These are phyloP conservation scores for Papiliotrema laurentii DNA, from an alignment of 1,284 basidiomycete species.

Conservation along the genomic window DNA sequence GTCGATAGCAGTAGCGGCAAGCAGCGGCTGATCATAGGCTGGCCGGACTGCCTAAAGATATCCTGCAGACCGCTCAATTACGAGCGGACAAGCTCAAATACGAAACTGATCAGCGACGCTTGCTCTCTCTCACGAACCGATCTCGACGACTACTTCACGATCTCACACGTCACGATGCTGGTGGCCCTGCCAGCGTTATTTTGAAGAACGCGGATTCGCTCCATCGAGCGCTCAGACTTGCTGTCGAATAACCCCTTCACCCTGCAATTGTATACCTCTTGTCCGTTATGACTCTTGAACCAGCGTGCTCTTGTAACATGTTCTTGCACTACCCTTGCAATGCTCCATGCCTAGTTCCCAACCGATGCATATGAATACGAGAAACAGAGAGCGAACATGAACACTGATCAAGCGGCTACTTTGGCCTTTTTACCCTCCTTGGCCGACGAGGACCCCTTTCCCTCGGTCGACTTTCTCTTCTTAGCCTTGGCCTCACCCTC, in stretches of 20 bases:
- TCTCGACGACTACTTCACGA: neutral
- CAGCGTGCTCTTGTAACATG: neutral
- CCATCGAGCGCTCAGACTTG: constrained; percentile 4
- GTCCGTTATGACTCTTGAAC: neutral
- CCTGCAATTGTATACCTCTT: neutral
- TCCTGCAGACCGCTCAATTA: constrained; percentile 60
- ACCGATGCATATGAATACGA: neutral
- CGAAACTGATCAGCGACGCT: constrained; percentile 22
- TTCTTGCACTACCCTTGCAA: neutral
- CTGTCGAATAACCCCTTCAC: constrained; percentile 1
- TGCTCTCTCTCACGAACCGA: neutral
- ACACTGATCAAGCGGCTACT: constrained; percentile 2
- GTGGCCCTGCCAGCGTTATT: neutral
- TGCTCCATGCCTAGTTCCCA: neutral
- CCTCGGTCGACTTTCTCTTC: constrained; percentile 14
- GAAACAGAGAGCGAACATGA: neutral
- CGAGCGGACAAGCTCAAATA: constrained; percentile 58
- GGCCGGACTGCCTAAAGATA: constrained; percentile 67
- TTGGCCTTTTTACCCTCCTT: constrained; percentile 18
- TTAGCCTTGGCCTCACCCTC: constrained; percentile 7
- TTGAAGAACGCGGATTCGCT: constrained; percentile 3
- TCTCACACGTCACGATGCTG: neutral
- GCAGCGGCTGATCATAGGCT: constrained; percentile 43
- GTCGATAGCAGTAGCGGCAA: neutral
- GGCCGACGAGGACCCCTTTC: too few relatives aligned